Conservation (phyloP, 2,329 filamentous ascomycete genomes). For the Calonectria ilicicola region DNA sequence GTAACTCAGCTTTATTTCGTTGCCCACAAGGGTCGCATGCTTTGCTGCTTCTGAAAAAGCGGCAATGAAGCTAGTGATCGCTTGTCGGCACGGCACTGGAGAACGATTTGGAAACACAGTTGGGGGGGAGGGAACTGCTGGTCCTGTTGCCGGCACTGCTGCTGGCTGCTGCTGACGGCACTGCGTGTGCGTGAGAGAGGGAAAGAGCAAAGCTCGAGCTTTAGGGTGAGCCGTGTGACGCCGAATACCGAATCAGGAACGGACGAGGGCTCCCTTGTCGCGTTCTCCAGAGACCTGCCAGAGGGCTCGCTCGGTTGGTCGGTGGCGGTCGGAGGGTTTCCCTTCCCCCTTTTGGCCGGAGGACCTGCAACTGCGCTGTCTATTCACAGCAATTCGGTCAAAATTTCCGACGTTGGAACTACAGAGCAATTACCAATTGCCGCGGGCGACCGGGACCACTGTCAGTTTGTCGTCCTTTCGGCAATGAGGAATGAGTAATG, state of each 20-base stretch:
- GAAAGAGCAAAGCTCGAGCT: constrained; percentile 17
- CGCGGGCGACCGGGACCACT: constrained; percentile 36
- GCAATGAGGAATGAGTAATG: constrained; percentile 22
- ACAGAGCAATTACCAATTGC: constrained; percentile 31
- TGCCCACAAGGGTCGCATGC: neutral
- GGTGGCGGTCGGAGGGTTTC: constrained; percentile 7
- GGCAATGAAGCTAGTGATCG: constrained; percentile 18
- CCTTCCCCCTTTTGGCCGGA: constrained; percentile 39
- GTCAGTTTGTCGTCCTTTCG: neutral
- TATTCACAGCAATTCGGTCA: constrained; percentile 2
- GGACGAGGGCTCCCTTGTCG: constrained; percentile 1
- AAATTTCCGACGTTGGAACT: constrained; percentile 7
- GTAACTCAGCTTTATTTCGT: constrained; percentile 18
- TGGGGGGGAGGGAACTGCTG: neutral
- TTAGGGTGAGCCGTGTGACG: constrained; percentile 15
- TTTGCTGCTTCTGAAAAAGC: constrained; percentile 11
- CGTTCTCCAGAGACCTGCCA: neutral
- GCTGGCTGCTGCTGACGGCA: neutral
- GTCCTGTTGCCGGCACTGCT: no score
- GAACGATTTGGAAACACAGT: neutral
- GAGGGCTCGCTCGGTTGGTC: constrained; percentile 31
- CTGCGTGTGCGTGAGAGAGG: neutral
- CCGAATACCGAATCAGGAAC: constrained; percentile 15
- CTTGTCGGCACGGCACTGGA: constrained; percentile 22
- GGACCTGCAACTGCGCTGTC: neutral